Conservation (phyloP, 257 asterid genomes). For the Rubia yunnanensis region DNA sequence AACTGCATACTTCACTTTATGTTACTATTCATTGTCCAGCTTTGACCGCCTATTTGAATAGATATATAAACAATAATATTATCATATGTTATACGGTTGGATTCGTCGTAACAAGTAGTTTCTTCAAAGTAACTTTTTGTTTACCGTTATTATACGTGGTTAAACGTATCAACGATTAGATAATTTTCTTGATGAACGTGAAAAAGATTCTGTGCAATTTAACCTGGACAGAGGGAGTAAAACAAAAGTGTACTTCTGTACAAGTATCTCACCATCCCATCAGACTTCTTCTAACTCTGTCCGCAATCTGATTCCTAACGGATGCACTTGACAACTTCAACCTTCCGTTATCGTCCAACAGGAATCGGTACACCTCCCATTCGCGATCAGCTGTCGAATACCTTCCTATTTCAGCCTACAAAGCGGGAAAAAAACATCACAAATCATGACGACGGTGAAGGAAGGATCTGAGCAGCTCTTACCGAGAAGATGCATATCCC, state of each 20-base stretch:
- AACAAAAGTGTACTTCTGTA: slow-evolving; percentile 10
- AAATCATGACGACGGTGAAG: neutral
- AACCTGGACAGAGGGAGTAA: too few relatives aligned
- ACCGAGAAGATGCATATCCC: slow-evolving; percentile 75
- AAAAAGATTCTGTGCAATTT: too few relatives aligned
- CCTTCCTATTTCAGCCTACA: slow-evolving; percentile 78
- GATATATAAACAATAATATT: too few relatives aligned
- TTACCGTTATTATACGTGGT: too few relatives aligned
- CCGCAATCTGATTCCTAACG: slow-evolving; percentile 53
- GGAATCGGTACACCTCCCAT: slow-evolving; percentile 85
- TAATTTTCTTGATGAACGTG: too few relatives aligned
- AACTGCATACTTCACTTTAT: too few relatives aligned
- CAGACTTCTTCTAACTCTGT: slow-evolving; percentile 64
- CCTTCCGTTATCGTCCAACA: slow-evolving; percentile 59
- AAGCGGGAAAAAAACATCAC: slow-evolving; percentile 5
- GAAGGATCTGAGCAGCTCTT: slow-evolving; percentile 13
- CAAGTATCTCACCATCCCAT: slow-evolving; percentile 76
- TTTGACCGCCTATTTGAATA: too few relatives aligned
- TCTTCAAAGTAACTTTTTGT: too few relatives aligned
- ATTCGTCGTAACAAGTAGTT: too few relatives aligned
- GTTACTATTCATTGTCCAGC: too few relatives aligned
- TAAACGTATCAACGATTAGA: too few relatives aligned
- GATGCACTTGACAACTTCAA: slow-evolving; percentile 33
- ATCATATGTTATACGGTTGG: too few relatives aligned
- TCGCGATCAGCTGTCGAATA: slow-evolving; percentile 51